These are phyloP conservation scores for Aspergillus udagawae DNA, from an alignment of 2,329 filamentous ascomycete genomes.

Conservation along the genomic window DNA sequence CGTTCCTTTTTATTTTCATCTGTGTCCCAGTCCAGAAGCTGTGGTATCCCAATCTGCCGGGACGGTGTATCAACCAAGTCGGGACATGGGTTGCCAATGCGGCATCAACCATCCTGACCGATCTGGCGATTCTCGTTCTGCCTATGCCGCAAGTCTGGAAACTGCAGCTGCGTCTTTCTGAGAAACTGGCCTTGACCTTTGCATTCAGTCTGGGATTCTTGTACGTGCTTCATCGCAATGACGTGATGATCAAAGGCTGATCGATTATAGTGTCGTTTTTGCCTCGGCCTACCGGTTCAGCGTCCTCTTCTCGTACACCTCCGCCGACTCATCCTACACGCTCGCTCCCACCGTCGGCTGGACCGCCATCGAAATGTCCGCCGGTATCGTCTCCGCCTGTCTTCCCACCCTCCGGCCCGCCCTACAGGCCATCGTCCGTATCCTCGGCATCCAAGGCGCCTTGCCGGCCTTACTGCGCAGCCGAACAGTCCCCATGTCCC, in stretches of 20 bases:
- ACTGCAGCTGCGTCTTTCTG: conserved; percentile 18
- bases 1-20: conserved; percentile 27
- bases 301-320: conserved; percentile 23
- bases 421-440: conserved; percentile 15
- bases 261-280: conserved; percentile 20
- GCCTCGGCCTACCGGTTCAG: conserved; percentile 24
- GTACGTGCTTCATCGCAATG: conserved; percentile 5
- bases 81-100: conserved; percentile 26
- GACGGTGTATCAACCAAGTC: conserved; percentile 25
- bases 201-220: conserved; percentile 23
- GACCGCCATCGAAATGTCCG: conserved; percentile 28
- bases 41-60: conserved; percentile 23
- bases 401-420: conserved; percentile 25
- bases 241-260: not conserved
- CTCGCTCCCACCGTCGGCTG: conserved; percentile 26
- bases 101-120: conserved; percentile 20
- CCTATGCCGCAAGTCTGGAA: conserved; percentile 27
- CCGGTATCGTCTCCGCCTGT: conserved; percentile 26
- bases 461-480: conserved; percentile 13
- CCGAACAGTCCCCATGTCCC: conserved; percentile 2
- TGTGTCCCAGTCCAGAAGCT: conserved; percentile 27
- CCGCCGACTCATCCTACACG: conserved; percentile 22
- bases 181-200: conserved; percentile 19
- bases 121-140: conserved; percentile 22
- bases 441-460: conserved; percentile 13